phyloP scores from a whole-genome alignment of 2,329 filamentous ascomycete species.

The Phaeoacremonium minimum region DNA sequence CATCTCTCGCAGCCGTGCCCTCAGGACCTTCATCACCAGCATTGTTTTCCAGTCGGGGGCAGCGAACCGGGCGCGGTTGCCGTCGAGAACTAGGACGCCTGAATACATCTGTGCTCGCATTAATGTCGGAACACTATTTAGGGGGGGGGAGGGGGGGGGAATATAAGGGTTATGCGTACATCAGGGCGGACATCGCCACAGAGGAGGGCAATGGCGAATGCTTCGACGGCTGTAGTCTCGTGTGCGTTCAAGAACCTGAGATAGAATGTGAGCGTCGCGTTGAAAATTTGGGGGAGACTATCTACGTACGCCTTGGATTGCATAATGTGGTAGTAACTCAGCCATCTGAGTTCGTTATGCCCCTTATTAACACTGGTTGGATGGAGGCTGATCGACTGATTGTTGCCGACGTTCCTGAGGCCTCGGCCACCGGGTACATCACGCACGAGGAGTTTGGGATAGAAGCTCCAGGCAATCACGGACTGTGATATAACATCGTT shows the following conservation, averaged over 20 bases:
- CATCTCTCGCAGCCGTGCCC: constrained; percentile 69
- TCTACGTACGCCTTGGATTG: constrained; percentile 70
- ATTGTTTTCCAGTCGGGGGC: constrained; percentile 86
- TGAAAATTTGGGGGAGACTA: not conserved
- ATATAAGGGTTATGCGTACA: constrained; percentile 37
- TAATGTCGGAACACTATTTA: too few species aligned
- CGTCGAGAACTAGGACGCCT: constrained; percentile 81
- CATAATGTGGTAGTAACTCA: constrained; percentile 98
- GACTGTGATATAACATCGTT: constrained; percentile 77
- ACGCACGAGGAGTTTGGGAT: constrained; percentile 82
- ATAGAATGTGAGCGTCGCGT: constrained; percentile 16
- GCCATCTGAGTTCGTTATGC: constrained; percentile 64
- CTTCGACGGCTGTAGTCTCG: constrained; percentile 76
- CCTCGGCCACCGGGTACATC: constrained; percentile 69
- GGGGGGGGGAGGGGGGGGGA: too few species aligned
- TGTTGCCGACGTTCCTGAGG: constrained; percentile 88
- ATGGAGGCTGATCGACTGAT: constrained; percentile 83
- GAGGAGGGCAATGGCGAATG: constrained; percentile 77
- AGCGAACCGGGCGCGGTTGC: constrained; percentile 79
- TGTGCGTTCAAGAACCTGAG: constrained; percentile 81
- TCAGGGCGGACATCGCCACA: constrained; percentile 88
- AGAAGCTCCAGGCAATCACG: constrained; percentile 91
- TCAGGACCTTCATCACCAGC: constrained; percentile 80
- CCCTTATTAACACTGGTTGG: constrained; percentile 85
- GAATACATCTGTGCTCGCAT: constrained; percentile 77